Evolutionary conservation across 2,329 filamentous ascomycete species (phyloP).

Genomic region (Aspergillus felis): DNA sequence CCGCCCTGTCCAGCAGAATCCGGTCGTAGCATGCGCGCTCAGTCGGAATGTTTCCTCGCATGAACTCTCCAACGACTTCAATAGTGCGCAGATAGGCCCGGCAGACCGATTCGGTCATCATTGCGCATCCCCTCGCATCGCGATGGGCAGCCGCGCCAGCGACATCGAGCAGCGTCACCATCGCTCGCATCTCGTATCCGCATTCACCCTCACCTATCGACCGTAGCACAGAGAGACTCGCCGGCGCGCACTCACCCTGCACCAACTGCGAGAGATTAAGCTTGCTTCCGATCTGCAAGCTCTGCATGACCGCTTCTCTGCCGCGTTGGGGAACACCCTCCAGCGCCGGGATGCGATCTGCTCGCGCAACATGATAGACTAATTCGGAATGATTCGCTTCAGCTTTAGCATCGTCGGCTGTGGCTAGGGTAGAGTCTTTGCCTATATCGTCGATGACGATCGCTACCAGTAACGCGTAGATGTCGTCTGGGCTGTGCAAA

Average conservation of each 20-base stretch:
- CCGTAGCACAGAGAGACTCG: slow-evolving; percentile 25
- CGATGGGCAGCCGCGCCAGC: slow-evolving; percentile 36
- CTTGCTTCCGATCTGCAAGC: slow-evolving; percentile 32
- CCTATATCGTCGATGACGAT: slow-evolving; percentile 39
- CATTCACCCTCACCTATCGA: slow-evolving; percentile 20
- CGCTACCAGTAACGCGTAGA: slow-evolving; percentile 30
- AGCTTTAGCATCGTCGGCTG: slow-evolving; percentile 13
- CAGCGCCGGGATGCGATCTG: slow-evolving; percentile 26
- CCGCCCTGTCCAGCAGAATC: slow-evolving; percentile 27
- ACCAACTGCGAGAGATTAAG: slow-evolving; percentile 39
- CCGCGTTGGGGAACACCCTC: slow-evolving; percentile 16
- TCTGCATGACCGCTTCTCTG: slow-evolving; percentile 27
- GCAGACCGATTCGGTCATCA: slow-evolving; percentile 32
- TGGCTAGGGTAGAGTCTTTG: slow-evolving; percentile 31
- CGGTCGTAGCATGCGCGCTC: slow-evolving; percentile 31
- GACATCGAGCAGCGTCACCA: slow-evolving; percentile 38
- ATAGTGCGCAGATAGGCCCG: slow-evolving; percentile 29
- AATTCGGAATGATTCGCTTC: slow-evolving; percentile 30
- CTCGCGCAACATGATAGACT: slow-evolving; percentile 25
- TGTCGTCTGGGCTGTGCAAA: slow-evolving; percentile 15
- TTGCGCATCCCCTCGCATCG: slow-evolving; percentile 28
- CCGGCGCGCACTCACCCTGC: slow-evolving; percentile 36
- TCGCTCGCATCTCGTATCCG: slow-evolving; percentile 33
- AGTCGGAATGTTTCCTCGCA: slow-evolving; percentile 13
- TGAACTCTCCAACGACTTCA: slow-evolving; percentile 27